Evolutionary conservation across 2,329 filamentous ascomycete genomes (phyloP), one percentile per base, ranked within the genome.

Genomic region (Cytospora paraplurivora): DNA sequence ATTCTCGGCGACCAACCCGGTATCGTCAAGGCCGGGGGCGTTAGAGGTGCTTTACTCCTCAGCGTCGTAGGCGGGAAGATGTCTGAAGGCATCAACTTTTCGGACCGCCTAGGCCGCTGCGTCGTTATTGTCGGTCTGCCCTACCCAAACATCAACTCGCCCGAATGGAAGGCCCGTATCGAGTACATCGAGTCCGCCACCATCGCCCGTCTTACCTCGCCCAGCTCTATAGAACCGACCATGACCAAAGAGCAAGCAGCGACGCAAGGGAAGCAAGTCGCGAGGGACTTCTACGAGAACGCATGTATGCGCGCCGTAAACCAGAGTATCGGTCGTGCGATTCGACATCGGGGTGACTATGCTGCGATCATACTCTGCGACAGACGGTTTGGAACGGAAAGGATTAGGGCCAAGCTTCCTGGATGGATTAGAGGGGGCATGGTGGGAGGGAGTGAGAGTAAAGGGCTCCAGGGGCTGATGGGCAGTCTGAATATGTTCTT

Each of bases 71-170:
- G 94, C 61, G 95, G 95, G 15, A 96, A 94, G 69, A 89, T 99
- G 78, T 96, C 92, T 63, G 95, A 99, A 77, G 95, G 95, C 68
- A 99, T 99, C 78, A 99, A 99, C 77, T 99, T 99, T 78, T 94
- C 92, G 0, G 93, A 99, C 76, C 82, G 84, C 3, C 86, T 99
- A 0, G 95, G 95, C 1, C 88, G 95, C 33, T 94, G 91, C 60
- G 93, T 99, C 10, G 80, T 96, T 15, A 90, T 98, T n/a, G 86
- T 98, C 15, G 95, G 95, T 0, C 79, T 99, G 4, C 95, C 95
- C 0, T 99, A 96, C 69, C 93, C 95, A 0, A 99, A 98, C 70
- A 88, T 93, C 59, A 86, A 91, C 69, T 92, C 90, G 11, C 88
- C 93, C 1, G 92, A 97, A 71, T 98, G 94, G 94, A 93, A 92